Conservation (phyloP, 2,329 filamentous ascomycete genomes). For the Aspergillus alliaceus region DNA sequence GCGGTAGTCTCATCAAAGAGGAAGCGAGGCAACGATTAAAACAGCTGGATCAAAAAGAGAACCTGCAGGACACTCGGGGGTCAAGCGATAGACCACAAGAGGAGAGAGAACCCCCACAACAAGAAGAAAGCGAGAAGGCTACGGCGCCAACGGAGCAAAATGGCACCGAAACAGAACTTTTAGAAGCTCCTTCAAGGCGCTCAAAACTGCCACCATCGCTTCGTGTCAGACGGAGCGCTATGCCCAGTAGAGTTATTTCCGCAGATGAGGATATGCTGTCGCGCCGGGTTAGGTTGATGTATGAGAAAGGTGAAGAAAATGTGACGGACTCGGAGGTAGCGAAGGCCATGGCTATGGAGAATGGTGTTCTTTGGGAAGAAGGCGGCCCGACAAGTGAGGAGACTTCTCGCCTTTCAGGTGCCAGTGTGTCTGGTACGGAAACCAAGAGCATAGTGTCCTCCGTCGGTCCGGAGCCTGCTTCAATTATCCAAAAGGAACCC, state of each 20-base stretch:
- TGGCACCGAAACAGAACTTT: constrained; percentile 17
- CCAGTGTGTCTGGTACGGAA: constrained; percentile 28
- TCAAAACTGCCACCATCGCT: constrained; percentile 37
- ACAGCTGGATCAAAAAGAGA: constrained; percentile 20
- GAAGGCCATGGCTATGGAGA: constrained; percentile 36
- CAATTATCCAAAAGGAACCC: constrained; percentile 50
- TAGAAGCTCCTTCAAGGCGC: constrained; percentile 26
- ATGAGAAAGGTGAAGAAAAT: constrained; percentile 60
- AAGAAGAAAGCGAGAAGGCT: constrained; percentile 5
- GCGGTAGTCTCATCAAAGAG: constrained; percentile 60
- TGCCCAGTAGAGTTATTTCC: constrained; percentile 55
- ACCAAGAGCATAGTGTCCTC: constrained; percentile 27
- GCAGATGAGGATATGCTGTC: constrained; percentile 64
- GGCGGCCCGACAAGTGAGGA: constrained; percentile 27
- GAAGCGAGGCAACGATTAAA: constrained; percentile 40
- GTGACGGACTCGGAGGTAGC: constrained; percentile 45
- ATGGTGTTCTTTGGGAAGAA: constrained; percentile 44
- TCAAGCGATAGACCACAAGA: neutral
- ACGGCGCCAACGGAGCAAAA: constrained; percentile 14
- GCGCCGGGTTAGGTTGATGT: constrained; percentile 64
- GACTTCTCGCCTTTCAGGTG: constrained; percentile 26
- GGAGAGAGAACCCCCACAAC: constrained; percentile 7
- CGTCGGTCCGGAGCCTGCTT: constrained; percentile 29
- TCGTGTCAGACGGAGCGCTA: constrained; percentile 36
- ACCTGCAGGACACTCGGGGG: constrained; percentile 2